Base-by-base conservation (phyloP, 306 rosid genomes). In the Malus orientalis region DNA sequence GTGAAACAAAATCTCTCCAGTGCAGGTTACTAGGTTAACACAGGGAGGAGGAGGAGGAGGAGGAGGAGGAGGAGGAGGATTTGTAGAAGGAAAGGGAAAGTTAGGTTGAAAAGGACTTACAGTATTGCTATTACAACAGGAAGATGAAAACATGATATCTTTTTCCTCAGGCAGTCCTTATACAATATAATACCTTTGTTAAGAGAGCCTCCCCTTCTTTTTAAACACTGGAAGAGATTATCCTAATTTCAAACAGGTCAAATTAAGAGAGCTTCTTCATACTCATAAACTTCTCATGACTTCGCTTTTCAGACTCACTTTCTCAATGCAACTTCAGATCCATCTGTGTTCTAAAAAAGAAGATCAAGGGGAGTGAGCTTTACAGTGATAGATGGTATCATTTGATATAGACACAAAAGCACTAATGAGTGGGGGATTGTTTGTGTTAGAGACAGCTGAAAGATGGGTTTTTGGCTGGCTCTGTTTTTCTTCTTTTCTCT, bases 111-210 rank as follows among this genome's bases (percentile, higher is more conserved):
- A 86, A 73, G 87, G 87, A 85, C 67, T 80, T 57, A 77, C 32
- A 74, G 19, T 23, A 25, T 36, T 18, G 5, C 27, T 63, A 67
- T 47, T 73, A 19, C 62, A 78, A 73, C 74, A 79, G 64, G 77
- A 71, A 29, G 90, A 84, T 80, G 96, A 84, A 81, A 87, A 87
- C 98, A 93, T 93, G 67, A n/a, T 79, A 75, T 62, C 23, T 62
- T 30, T 5, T 57, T 49, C 54, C 54, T 15, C 54, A 1, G 20
- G 19, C 54, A 49, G 54, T 57, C 5, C 25, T 10, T n/a, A 4
- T 27, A 36, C 27, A 11, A 40, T 19, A 19, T 1, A 49, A 9
- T 66, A 36, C 13, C 29, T 42, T 13, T 12, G 36, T 27, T 61
- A 61, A 27, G 55, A 4, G 8, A 49, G 54, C 55, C 55, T 49